phyloP scores from a whole-genome alignment of 331 rosid genomes.

The Rhamnella rubrinervis region DNA sequence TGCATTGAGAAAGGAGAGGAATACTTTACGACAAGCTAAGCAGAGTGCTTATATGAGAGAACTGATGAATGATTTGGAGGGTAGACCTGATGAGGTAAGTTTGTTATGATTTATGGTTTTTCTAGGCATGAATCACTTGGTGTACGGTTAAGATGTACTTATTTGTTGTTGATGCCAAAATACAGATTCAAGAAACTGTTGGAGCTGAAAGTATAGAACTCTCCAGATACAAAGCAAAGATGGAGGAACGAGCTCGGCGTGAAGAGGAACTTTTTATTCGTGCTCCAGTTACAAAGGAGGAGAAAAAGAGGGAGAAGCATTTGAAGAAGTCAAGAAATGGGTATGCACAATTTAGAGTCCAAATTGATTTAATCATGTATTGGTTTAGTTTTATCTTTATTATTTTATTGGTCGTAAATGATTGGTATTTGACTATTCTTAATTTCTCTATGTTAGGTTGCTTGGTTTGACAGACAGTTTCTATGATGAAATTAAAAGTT shows the following conservation, averaged over 20 bases:
- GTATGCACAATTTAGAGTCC: slow-evolving; percentile 29
- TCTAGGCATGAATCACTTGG: slow-evolving; percentile 6
- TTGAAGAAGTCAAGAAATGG: slow-evolving; percentile 79
- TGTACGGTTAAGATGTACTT: slow-evolving; percentile 6
- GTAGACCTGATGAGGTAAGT: slow-evolving; percentile 87
- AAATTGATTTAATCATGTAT: background rate
- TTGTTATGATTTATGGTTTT: slow-evolving; percentile 14
- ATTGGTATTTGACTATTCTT: slow-evolving; percentile 7
- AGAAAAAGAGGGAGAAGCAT: slow-evolving; percentile 70
- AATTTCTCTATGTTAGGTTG: slow-evolving; percentile 49
- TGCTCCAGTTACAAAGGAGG: slow-evolving; percentile 67
- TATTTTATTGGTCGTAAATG: background rate
- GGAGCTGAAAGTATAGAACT: slow-evolving; percentile 72
- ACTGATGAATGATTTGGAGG: slow-evolving; percentile 66
- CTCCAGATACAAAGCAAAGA: slow-evolving; percentile 47
- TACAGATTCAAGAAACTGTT: slow-evolving; percentile 57
- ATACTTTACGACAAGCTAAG: slow-evolving; percentile 50
- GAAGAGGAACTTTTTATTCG: slow-evolving; percentile 83
- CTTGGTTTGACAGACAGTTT: slow-evolving; percentile 75
- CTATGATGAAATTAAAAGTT: slow-evolving; percentile 67
- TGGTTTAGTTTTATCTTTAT: background rate
- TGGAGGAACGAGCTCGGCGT: slow-evolving; percentile 62
- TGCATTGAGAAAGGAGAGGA: slow-evolving; percentile 63
- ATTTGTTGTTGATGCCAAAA: slow-evolving; percentile 15
- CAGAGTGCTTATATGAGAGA: slow-evolving; percentile 60